Base-by-base conservation (phyloP, 768 basidiomycete species). In the Russula sp. region DNA sequence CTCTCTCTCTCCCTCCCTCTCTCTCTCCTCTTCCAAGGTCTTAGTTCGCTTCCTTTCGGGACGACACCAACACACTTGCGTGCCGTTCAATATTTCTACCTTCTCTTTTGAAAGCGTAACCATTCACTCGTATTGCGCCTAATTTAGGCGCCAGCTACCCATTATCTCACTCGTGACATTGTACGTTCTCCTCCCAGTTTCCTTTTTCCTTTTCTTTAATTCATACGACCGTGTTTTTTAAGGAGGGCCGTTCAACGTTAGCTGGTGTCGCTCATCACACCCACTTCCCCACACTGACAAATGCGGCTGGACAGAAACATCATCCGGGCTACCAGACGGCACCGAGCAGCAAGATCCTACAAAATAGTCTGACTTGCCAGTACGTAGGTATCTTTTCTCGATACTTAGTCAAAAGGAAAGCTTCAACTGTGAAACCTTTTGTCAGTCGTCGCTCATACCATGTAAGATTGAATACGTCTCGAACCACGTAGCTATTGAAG, bases 111-210 rank as follows among this genome's bases (percentile, higher is more conserved):
- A 35, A 35, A 51, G 43, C 18, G 29, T 14, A 6, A 38, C 9
- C 32, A 8, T 22, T 20, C n/a, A 29, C 53, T 34, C 1, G 7
- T 18, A 18, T 50, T 35, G 5, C 18, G 9, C 36, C 35, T n/a
- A n/a, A 20, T 50, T 9, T 66, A 60, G 70, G 52, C 34, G 16
- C 57, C 57, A 72, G 56, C 58, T 72, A 39, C 71, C 71, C 56
- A 67, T 70, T 1, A 70, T 72, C 22, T 72, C 71, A 1, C 61
- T 72, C 0, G 68, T 67, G 20, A 70, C 69, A 7, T 48, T 72
- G 71, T 71, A 51, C 41, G 70, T 63, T 46, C 22, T 49, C 32
- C 13, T n/a, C 2, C 25, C 1, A 29, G 25, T 13, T 34, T 5
- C 2, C 5, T 8, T 51, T 39, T 2, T 2, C 11, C 10, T 7